phyloP scores from a whole-genome alignment of 192 early-diverging fungal genomes.

The Backusella parvicylindrica region DNA sequence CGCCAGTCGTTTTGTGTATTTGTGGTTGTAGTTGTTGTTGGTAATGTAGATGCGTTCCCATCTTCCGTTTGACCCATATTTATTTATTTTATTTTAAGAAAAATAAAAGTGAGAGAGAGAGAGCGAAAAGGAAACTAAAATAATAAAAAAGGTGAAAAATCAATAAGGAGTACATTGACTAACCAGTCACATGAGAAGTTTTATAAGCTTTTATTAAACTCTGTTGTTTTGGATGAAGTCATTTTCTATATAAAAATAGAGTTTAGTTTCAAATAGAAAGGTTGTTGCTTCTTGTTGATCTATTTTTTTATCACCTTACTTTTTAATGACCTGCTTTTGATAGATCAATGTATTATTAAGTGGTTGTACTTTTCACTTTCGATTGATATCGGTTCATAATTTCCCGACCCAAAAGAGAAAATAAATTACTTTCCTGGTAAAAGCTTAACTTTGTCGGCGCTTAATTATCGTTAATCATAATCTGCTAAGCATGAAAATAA shows the following conservation, averaged over 20 bases:
- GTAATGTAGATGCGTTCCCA: not conserved
- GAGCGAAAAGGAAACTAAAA: not conserved
- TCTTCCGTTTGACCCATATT: not conserved
- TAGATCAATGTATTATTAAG: not conserved
- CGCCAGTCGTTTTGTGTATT: conserved; percentile 1
- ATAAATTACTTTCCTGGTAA: not conserved
- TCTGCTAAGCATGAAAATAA: not conserved
- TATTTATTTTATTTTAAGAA: not conserved
- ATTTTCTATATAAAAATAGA: not conserved
- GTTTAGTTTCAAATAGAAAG: not conserved
- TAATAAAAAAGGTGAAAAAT: not conserved
- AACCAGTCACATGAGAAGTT: not conserved
- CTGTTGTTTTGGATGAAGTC: not conserved
- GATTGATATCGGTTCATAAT: not conserved
- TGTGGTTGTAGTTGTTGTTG: not conserved
- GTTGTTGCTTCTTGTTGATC: not conserved
- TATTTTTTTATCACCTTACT: not conserved
- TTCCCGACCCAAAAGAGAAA: not conserved
- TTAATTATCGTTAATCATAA: not conserved
- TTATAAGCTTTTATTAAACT: not conserved
- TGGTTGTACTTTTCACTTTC: not conserved
- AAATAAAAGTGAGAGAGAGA: not conserved
- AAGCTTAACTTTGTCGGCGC: not conserved
- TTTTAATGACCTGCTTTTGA: no score
- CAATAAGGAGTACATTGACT: not conserved